These are phyloP conservation scores for Eremochloa ophiuroides DNA, from an alignment of 176 grass and related monocot species.

Conservation along the genomic window DNA sequence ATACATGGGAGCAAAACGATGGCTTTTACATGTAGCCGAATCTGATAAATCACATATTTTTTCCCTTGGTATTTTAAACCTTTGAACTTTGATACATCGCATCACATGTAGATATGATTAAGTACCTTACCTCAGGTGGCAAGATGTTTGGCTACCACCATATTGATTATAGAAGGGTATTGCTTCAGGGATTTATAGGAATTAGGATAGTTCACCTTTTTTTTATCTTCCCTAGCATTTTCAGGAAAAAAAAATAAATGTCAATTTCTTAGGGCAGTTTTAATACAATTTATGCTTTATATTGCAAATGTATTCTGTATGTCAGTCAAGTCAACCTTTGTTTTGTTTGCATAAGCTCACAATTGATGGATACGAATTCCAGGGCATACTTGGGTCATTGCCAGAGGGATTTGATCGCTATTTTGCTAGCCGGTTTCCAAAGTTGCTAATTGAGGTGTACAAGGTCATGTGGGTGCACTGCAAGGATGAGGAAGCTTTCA, in stretches of 20 bases:
- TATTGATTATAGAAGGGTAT: not conserved
- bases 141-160: constrained; percentile 1
- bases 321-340: not conserved
- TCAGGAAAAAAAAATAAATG: not conserved
- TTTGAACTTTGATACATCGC: not conserved
- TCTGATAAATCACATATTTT: not conserved
- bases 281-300: not conserved
- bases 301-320: not conserved
- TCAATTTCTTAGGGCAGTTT: not conserved
- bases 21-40: not conserved
- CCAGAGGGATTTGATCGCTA: constrained; percentile 82
- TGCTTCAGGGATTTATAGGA: not conserved
- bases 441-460: constrained; percentile 87
- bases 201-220: not conserved
- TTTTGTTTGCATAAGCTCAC: not conserved
- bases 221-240: not conserved
- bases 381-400: constrained; percentile 73
- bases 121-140: not conserved
- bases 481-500: constrained; percentile 69
- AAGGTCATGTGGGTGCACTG: constrained; percentile 62
- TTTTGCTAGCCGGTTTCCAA: constrained; percentile 78
- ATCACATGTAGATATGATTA: not conserved
- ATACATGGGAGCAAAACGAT: not conserved
- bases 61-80: not conserved
- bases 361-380: constrained; percentile 5